Evolutionary conservation across 345 rosid genomes (phyloP), one percentile per base, ranked within the genome.

Genomic region (Boechera retrofracta): DNA sequence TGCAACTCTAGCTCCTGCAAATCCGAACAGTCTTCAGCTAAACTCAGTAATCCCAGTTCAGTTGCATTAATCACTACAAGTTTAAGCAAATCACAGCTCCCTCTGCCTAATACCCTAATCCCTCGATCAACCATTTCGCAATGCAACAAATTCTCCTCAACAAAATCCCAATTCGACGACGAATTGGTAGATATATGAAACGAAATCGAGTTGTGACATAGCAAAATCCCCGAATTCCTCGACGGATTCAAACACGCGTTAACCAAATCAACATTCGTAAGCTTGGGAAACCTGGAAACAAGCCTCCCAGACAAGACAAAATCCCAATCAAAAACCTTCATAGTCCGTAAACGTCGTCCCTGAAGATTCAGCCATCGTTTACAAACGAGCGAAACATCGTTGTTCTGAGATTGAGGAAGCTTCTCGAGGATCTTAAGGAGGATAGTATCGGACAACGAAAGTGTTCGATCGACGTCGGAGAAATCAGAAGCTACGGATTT

Each of bases 291-390:
- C 35, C 99, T 77, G 0, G 64, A 54, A 62, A 84, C 73, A 57
- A 91, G 72, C 81, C 88, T 85, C 60, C 94, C 96, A 3, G 97
- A 95, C 57, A 73, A 76, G 48, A 92, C 80, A 49, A 89, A 95
- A 4, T 83, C 85, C 94, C 91, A 92, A 61, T 91, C 92, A 26
- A 69, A 69, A 12, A 95, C 77, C 74, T 79, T 88, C 31, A 95
- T 48, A 5, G 86, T 85, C 33, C 82, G 82, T 0, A 85, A 80
- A 4, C 94, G 83, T 5, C 91, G 91, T 39, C 97, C 98, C 15
- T 89, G 97, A 48, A 95, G 89, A 60, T 59, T 60, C 53, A 89
- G 45, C 99, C 99, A 95, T 32, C 99, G 91, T 76, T 89, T 95
- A 80, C 97, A 92, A 12, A 89, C 97, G 42, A 89, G 90, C 0